A percentile compares a stretch with the other conserved stretches of the same genome.
phyloP scores from a whole-genome alignment of 352 stramenopile species.

The Pythium myriotylum region DNA sequence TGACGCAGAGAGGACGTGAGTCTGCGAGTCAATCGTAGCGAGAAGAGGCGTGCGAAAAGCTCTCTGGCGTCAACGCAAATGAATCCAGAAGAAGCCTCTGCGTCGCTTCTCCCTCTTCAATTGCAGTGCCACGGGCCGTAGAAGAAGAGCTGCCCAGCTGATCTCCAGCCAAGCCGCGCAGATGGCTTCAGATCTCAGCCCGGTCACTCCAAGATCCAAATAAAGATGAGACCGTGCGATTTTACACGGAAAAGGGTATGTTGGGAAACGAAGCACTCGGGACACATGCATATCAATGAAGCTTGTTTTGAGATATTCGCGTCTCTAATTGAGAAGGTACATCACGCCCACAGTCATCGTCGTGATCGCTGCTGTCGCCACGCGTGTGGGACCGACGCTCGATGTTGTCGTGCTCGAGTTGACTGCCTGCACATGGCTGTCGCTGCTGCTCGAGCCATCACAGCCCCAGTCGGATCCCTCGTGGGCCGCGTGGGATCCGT shows the following conservation, averaged over 20 bases:
- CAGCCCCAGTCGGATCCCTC: too few species aligned
- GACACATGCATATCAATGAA: neutral
- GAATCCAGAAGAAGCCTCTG: slow-evolving; percentile 1
- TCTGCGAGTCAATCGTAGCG: neutral
- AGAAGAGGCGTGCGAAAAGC: too few species aligned
- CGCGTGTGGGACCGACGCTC: neutral
- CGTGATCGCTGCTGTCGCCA: neutral
- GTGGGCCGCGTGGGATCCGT: slow-evolving; percentile 3
- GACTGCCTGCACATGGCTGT: neutral
- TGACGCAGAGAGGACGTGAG: neutral
- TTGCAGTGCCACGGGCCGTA: neutral
- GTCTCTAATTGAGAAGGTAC: slow-evolving; percentile 2
- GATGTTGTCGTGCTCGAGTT: slow-evolving; percentile 3
- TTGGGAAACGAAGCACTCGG: too few species aligned
- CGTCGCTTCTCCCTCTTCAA: neutral
- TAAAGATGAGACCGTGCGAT: neutral
- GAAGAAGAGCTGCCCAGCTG: neutral
- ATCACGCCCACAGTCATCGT: neutral
- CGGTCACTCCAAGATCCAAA: neutral
- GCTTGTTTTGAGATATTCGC: neutral
- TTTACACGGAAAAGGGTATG: too few species aligned
- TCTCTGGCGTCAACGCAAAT: too few species aligned
- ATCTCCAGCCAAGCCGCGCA: neutral
- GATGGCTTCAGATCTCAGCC: slow-evolving; percentile 14
- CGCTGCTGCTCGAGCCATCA: neutral